Conservation (phyloP, 805 yeast species). For the Candida sithepensis region DNA sequence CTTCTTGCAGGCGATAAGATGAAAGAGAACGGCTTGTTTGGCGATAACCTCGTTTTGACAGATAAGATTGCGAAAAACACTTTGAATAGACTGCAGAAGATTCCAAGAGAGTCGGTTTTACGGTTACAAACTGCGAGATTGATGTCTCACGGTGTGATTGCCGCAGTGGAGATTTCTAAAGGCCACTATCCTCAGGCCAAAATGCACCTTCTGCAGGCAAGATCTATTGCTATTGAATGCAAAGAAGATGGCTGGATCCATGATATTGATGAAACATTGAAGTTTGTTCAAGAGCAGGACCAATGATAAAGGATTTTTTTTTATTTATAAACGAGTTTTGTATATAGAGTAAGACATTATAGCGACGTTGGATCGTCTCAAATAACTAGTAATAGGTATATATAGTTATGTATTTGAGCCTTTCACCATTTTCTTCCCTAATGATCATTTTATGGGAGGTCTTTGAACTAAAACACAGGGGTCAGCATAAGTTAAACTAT, state of each 20-base stretch:
- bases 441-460: no score
- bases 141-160: conserved; percentile 17
- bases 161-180: conserved; percentile 10
- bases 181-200: conserved; percentile 11
- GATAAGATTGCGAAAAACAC: background rate
- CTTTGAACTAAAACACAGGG: no score
- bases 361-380: no score
- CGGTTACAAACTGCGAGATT: conserved; percentile 15
- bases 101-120: conserved; percentile 14
- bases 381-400: no score
- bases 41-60: background rate
- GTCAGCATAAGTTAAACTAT: no score
- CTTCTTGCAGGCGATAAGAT: background rate
- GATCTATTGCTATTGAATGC: conserved; percentile 15
- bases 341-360: background rate
- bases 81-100: background rate
- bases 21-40: background rate
- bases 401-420: no score
- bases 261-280: conserved; percentile 10
- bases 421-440: no score
- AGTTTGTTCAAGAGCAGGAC: background rate
- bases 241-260: conserved; percentile 15
- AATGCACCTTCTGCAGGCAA: conserved; percentile 14
- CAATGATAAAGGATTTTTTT: background rate
- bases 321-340: background rate